These are phyloP conservation scores for Leptographium flavum DNA, from an alignment of 2,329 filamentous ascomycete species.

Conservation along the genomic window DNA sequence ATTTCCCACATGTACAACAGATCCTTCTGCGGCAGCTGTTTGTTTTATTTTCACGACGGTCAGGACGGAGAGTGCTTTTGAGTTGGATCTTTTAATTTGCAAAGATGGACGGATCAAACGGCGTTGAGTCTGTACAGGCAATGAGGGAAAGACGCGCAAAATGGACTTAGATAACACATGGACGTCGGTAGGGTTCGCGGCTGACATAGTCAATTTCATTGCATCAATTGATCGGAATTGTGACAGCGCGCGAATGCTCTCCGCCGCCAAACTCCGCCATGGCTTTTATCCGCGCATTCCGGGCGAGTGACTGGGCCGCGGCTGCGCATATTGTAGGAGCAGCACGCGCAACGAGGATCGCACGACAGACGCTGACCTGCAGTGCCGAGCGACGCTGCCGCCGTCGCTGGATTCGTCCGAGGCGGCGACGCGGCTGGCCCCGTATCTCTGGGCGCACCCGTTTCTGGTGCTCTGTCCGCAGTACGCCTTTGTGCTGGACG, in stretches of 20 bases:
- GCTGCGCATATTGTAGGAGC: constrained; percentile 28
- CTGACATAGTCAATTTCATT: background rate
- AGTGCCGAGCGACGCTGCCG: constrained; percentile 33
- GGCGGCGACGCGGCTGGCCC: constrained; percentile 22
- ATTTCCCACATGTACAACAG: constrained; percentile 1
- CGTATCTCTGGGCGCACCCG: constrained; percentile 37
- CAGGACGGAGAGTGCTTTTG: background rate
- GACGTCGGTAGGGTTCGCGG: background rate
- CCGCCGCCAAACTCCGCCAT: no score
- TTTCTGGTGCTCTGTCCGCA: constrained; percentile 30
- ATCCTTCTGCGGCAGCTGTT: constrained; percentile 1
- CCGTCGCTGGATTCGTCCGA: constrained; percentile 23
- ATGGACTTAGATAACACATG: background rate
- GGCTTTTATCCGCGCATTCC: constrained; percentile 30
- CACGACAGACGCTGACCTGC: constrained; percentile 10
- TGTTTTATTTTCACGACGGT: constrained; percentile 1
- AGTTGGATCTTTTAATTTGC: background rate
- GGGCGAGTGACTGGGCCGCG: constrained; percentile 23
- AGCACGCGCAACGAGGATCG: no score
- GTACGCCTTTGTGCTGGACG: constrained; percentile 33
- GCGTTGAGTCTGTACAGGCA: background rate
- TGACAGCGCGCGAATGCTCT: no score
- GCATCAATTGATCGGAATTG: background rate
- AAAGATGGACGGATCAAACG: background rate
- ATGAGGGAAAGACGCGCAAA: background rate